A percentile compares a stretch with the other conserved stretches of the same genome.
These are phyloP conservation scores for Nitzschia palea DNA, from an alignment of 108 stramenopile species.

Conservation along the genomic window DNA sequence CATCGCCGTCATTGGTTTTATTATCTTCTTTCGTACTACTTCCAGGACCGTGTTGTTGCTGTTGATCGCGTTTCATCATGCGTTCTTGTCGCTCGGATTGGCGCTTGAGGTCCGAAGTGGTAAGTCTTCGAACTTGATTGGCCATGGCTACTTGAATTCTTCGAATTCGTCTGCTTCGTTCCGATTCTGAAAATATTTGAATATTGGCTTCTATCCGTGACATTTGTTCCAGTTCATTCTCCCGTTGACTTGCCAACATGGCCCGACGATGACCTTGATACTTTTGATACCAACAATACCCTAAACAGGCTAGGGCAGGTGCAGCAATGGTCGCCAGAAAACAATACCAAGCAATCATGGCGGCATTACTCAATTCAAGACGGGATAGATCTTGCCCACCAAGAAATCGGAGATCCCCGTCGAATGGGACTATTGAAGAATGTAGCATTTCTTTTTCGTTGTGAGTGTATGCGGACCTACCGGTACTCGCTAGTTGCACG, in stretches of 20 bases:
- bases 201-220: conserved; percentile 23
- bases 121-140: background rate
- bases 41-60: too few species aligned
- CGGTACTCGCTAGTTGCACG: too few species aligned
- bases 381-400: too few species aligned
- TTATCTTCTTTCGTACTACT: background rate
- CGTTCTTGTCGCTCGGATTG: too few species aligned
- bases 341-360: conserved; percentile 21
- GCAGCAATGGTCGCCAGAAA: background rate
- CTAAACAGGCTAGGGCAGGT: background rate
- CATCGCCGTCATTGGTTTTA: background rate
- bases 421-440: too few species aligned
- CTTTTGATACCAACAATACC: conserved; percentile 10
- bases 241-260: background rate
- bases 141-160: background rate
- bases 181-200: conserved; percentile 8
- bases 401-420: too few species aligned
- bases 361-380: background rate
- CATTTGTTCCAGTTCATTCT: conserved; percentile 4
- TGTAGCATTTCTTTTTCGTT: too few species aligned
- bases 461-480: too few species aligned
- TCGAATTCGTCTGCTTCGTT: background rate
- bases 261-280: conserved; percentile 6
- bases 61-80: too few species aligned
- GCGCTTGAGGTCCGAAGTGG: background rate